Evolutionary conservation across 768 basidiomycete species (phyloP), one percentile per base, ranked within the genome.

Genomic region (Boletus barrowsii): DNA sequence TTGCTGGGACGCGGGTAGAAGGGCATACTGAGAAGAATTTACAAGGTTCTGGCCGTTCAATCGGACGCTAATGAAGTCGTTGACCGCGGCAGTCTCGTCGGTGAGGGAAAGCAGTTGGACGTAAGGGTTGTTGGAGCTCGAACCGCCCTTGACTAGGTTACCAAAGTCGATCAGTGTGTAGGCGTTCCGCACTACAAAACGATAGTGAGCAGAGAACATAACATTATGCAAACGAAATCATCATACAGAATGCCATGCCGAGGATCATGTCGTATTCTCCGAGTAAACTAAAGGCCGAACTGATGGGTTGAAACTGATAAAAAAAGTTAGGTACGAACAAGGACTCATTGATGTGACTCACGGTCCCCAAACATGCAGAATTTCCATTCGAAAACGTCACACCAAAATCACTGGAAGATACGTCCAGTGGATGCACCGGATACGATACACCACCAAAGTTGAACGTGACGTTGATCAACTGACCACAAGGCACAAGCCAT

Each of bases 211-310:
- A 22, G 20, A 55, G 26, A 26, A 39, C 33, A 49, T 5, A 13
- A 22, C 15, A n/a, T 10, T 37, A 36, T 32, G 17, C 17, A 18
- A 30, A 47, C 10, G 29, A 33, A 36, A 41, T 36, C 9, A 5
- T 70, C 87, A 61, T 70, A 90, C 88, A 53, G 74, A 91, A 89
- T 50, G 79, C 79, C 87, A 90, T 89, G 58, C 89, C 89, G 46
- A 90, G 77, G 61, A 91, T 88, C 77, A 90, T 84, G 61, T 92
- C 89, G 58, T 88, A 92, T 65, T 86, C 78, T 58, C 88, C 86
- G 26, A 88, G 78, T 40, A 89, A 58, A 73, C 86, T 85, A 72
- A 90, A 89, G 5, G 88, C 87, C 4, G 83, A 81, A 14, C 88
- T 88, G 58, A 90, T 88, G 3, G 89, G 90, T 76, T 92, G 90